Evolutionary conservation across 192 early-diverging fungal genomes (phyloP).

Genomic region (Podila verticillata): DNA sequence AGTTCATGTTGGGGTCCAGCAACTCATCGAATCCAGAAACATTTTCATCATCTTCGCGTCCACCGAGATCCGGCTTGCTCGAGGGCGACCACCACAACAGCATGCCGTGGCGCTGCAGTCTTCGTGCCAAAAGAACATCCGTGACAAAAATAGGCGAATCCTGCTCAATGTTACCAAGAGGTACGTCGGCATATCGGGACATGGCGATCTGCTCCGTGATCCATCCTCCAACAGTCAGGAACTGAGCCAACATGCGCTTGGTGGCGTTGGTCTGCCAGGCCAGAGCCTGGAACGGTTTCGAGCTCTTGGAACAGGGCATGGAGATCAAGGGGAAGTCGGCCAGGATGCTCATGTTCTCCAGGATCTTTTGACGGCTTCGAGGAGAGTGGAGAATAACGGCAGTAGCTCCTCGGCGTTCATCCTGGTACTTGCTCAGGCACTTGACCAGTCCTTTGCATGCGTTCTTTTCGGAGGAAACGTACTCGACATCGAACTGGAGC

Average conservation of each 20-base stretch:
- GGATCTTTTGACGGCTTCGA: constrained; percentile 58
- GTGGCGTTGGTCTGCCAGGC: constrained; percentile 84
- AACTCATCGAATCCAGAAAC: constrained; percentile 61
- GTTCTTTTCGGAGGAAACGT: constrained; percentile 58
- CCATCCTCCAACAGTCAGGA: constrained; percentile 79
- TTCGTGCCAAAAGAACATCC: constrained; percentile 87
- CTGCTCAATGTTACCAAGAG: constrained; percentile 89
- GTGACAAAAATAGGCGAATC: constrained; percentile 85
- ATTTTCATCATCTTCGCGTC: constrained; percentile 84
- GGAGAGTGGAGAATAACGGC: constrained; percentile 82
- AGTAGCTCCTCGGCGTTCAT: constrained; percentile 68
- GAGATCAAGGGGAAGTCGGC: constrained; percentile 76
- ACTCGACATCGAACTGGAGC: constrained; percentile 61
- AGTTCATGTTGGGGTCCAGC: constrained; percentile 77
- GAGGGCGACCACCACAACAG: constrained; percentile 92
- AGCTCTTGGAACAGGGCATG: constrained; percentile 76
- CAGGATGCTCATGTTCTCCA: constrained; percentile 59
- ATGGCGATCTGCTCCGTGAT: constrained; percentile 77
- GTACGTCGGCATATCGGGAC: constrained; percentile 85
- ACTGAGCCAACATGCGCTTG: constrained; percentile 79
- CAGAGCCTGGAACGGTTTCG: constrained; percentile 78
- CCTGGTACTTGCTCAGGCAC: constrained; percentile 68
- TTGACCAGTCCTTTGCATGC: constrained; percentile 67
- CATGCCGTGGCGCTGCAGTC: constrained; percentile 80
- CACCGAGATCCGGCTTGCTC: constrained; percentile 87